Conservation (phyloP, 306 rosid genomes). For the Fragaria vesca region DNA sequence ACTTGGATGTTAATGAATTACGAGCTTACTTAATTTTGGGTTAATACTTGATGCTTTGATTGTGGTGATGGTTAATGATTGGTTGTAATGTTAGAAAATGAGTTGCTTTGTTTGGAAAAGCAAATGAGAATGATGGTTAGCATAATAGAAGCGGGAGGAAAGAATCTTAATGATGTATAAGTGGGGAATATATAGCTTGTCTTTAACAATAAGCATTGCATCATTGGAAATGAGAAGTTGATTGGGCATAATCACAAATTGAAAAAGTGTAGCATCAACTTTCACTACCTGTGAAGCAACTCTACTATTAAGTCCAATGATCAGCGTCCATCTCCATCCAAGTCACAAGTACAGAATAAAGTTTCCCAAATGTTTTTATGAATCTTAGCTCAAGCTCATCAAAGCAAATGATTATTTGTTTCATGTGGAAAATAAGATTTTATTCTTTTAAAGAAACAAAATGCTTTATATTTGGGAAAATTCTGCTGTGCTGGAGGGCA, state of each 20-base stretch:
- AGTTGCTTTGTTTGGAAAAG: not conserved
- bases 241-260: not conserved
- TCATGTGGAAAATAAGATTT: not conserved
- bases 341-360: conserved; percentile 8
- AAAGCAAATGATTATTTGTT: not conserved
- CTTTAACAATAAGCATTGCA: conserved; percentile 5
- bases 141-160: not conserved
- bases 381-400: not conserved
- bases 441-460: too few species aligned
- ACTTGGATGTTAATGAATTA: not conserved
- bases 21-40: too few species aligned
- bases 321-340: not conserved
- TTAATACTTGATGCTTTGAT: not conserved
- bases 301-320: not conserved
- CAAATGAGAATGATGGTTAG: not conserved
- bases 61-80: not conserved
- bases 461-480: not conserved
- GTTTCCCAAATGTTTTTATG: not conserved
- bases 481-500: too few species aligned
- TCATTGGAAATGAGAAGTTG: not conserved
- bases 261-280: not conserved
- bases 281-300: not conserved
- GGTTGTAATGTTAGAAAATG: not conserved
- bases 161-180: conserved; percentile 3
- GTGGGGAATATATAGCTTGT: conserved; percentile 1